A percentile compares a stretch with the other conserved stretches of the same genome.
phyloP scores from a whole-genome alignment of 495 filamentous ascomycete species.

The Lasiosphaeria miniovina region DNA sequence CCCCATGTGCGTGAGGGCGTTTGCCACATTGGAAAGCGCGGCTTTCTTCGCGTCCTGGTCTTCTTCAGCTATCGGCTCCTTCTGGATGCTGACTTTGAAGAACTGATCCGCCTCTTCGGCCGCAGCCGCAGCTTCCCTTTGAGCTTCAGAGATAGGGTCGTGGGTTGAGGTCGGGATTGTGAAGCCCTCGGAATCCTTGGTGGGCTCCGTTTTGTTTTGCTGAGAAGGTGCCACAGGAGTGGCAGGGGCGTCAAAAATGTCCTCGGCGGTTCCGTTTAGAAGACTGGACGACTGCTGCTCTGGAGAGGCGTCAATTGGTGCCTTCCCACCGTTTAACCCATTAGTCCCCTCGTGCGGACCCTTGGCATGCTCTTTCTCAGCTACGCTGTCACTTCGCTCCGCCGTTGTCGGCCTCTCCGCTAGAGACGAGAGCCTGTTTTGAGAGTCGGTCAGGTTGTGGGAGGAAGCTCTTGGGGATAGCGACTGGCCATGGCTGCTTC shows the following conservation, averaged over 20 bases:
- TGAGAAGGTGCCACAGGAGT: constrained; percentile 48
- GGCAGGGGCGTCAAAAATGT: constrained; percentile 45
- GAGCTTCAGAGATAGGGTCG: constrained; percentile 80
- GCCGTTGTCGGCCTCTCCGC: constrained; percentile 43
- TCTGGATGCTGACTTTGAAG: constrained; percentile 89
- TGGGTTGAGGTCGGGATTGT: constrained; percentile 63
- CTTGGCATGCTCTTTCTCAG: constrained; percentile 32
- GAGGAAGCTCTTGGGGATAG: constrained; percentile 52
- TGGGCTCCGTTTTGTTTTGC: constrained; percentile 30
- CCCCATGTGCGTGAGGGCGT: constrained; percentile 61
- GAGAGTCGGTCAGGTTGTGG: constrained; percentile 52
- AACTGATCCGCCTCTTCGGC: constrained; percentile 62
- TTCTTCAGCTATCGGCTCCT: constrained; percentile 91
- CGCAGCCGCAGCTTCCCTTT: constrained; percentile 68
- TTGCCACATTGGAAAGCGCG: constrained; percentile 88
- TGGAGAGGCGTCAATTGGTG: constrained; percentile 21
- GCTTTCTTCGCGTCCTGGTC: constrained; percentile 77
- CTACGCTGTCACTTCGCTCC: constrained; percentile 24
- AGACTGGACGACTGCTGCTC: constrained; percentile 25
- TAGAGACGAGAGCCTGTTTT: constrained; percentile 49
- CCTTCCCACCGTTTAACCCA: constrained; percentile 30
- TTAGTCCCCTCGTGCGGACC: constrained; percentile 45
- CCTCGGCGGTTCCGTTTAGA: constrained; percentile 40
- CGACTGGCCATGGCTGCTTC: constrained; percentile 48
- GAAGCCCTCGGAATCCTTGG: constrained; percentile 63